These are phyloP conservation scores for Plantago lanceolata DNA, from an alignment of 305 asterid genomes.

Conservation along the genomic window DNA sequence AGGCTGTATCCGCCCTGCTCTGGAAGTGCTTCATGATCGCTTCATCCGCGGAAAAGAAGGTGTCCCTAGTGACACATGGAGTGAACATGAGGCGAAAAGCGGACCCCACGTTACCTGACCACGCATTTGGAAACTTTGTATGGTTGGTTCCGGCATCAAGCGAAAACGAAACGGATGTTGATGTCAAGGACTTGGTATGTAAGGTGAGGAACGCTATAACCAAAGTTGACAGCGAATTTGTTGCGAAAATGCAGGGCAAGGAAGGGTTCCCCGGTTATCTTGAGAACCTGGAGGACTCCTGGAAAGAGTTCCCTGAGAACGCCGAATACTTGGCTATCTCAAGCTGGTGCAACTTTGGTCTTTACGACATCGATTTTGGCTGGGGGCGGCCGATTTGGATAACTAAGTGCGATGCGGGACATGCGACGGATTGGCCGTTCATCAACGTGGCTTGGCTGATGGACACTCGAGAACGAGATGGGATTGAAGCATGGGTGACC, in stretches of 20 bases:
- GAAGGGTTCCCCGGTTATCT: slow-evolving; percentile 35
- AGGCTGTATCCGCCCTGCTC: slow-evolving; percentile 35
- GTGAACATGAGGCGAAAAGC: slow-evolving; percentile 44
- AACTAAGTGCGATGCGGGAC: slow-evolving; percentile 30
- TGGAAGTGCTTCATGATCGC: slow-evolving; percentile 42
- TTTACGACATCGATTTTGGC: slow-evolving; percentile 39
- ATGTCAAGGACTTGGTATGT: slow-evolving; percentile 15
- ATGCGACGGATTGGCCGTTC: slow-evolving; percentile 30
- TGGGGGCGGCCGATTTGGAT: slow-evolving; percentile 42
- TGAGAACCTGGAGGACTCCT: slow-evolving; percentile 30
- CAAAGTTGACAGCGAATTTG: slow-evolving; percentile 32
- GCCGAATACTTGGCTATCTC: slow-evolving; percentile 34
- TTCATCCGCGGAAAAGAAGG: slow-evolving; percentile 1
- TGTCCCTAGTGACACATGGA: slow-evolving; percentile 32
- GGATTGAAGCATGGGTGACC: slow-evolving; percentile 43
- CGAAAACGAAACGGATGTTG: slow-evolving; percentile 1
- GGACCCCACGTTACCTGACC: slow-evolving; percentile 25
- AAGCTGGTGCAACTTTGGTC: slow-evolving; percentile 51
- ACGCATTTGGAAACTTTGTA: slow-evolving; percentile 37
- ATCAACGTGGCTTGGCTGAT: slow-evolving; percentile 37
- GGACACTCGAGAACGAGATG: slow-evolving; percentile 39
- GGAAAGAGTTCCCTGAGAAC: slow-evolving; percentile 24
- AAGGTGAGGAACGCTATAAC: slow-evolving; percentile 31
- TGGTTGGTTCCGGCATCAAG: slow-evolving; percentile 40
- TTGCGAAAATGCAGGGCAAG: slow-evolving; percentile 31